Conservation (phyloP, 179 eudicot species). For the Beta macrorhiza region DNA sequence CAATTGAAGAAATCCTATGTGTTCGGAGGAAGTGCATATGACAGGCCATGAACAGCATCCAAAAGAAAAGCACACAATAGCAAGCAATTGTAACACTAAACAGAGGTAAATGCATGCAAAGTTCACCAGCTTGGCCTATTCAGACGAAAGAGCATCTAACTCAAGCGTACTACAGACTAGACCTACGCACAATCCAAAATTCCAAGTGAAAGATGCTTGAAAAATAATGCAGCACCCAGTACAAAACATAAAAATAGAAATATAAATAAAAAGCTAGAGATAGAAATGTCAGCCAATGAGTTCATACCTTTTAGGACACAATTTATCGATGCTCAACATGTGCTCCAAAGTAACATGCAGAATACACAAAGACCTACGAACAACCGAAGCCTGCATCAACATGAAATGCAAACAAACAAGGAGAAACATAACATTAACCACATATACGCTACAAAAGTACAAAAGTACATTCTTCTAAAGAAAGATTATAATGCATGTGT, state of each 20-base stretch:
- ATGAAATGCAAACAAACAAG: slow-evolving; percentile 14
- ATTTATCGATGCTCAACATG: slow-evolving; percentile 34
- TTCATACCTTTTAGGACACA: slow-evolving; percentile 46
- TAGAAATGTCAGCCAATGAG: neutral
- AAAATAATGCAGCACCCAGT: neutral
- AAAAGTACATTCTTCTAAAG: neutral
- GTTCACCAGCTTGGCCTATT: neutral
- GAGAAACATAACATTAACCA: slow-evolving; percentile 1
- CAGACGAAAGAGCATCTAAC: neutral
- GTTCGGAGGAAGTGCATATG: neutral
- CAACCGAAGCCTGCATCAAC: slow-evolving; percentile 59
- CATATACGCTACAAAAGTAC: slow-evolving; percentile 6
- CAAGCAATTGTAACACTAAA: neutral
- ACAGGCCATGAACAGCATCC: neutral
- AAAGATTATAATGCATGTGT: neutral
- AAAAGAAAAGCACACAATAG: neutral
- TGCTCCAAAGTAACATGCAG: slow-evolving; percentile 50
- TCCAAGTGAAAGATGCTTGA: neutral
- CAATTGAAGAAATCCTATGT: neutral
- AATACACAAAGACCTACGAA: slow-evolving; percentile 60
- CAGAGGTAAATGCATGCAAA: neutral
- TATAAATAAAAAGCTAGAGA: neutral
- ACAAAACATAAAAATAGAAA: neutral
- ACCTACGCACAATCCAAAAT: neutral
- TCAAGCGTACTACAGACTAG: neutral